phyloP scores from a whole-genome alignment of 257 asterid species.

The Penstemon eatonii region DNA sequence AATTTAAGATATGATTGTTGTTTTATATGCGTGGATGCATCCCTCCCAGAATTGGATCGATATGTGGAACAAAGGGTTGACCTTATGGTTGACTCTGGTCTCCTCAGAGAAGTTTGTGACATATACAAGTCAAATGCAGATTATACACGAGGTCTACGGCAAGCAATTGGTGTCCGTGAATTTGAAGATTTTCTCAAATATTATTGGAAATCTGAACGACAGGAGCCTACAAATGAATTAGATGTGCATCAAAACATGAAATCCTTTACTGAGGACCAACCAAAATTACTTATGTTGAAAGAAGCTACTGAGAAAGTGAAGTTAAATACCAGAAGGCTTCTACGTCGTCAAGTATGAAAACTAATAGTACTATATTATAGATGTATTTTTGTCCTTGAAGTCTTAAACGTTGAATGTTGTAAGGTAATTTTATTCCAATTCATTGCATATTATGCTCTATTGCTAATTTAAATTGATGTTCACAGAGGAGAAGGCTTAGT shows the following conservation, averaged over 20 bases:
- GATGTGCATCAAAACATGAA: slow-evolving; percentile 35
- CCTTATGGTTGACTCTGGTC: slow-evolving; percentile 69
- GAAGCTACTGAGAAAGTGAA: slow-evolving; percentile 73
- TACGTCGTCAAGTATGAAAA: slow-evolving; percentile 81
- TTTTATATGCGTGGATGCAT: slow-evolving; percentile 83
- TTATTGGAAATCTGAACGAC: slow-evolving; percentile 33
- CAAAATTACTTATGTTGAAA: slow-evolving; percentile 34
- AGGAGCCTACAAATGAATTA: slow-evolving; percentile 31
- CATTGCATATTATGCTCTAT: background rate
- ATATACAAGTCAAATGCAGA: slow-evolving; percentile 64
- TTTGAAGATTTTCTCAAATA: slow-evolving; percentile 59
- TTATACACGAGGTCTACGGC: slow-evolving; percentile 81
- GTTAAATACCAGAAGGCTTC: slow-evolving; percentile 80
- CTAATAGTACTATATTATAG: background rate
- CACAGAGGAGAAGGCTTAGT: slow-evolving; percentile 72
- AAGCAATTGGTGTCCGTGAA: slow-evolving; percentile 94
- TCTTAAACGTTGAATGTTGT: background rate
- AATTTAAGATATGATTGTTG: slow-evolving; percentile 69
- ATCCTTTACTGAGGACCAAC: slow-evolving; percentile 35
- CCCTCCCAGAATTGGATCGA: slow-evolving; percentile 69
- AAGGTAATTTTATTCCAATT: background rate
- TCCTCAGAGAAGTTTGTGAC: slow-evolving; percentile 69
- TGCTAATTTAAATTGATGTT: slow-evolving; percentile 20
- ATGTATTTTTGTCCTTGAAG: too few relatives aligned
- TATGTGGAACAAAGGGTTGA: slow-evolving; percentile 85